Percentiles rank a stretch among this genome's conserved stretches.
These are phyloP conservation scores for Jatropha multifida DNA, from an alignment of 441 rosid genomes.

Conservation along the genomic window DNA sequence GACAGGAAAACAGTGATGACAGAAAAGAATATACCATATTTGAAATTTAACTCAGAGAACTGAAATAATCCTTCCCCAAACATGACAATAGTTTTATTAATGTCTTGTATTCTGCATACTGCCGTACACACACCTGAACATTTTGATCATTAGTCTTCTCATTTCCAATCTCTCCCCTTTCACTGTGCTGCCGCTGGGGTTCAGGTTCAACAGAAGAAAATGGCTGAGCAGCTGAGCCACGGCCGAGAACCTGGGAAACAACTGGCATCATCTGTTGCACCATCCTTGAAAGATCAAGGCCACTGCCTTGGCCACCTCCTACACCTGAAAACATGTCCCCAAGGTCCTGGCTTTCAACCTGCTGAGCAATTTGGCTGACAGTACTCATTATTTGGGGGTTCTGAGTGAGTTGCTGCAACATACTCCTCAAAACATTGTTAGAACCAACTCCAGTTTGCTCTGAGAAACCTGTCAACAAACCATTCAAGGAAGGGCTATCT, in stretches of 20 bases:
- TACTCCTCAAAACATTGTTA: constrained; percentile 71
- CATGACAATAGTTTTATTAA: background rate
- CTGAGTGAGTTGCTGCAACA: constrained; percentile 83
- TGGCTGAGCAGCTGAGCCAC: constrained; percentile 39
- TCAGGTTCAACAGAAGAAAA: constrained; percentile 31
- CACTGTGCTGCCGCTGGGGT: constrained; percentile 32
- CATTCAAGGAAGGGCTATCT: constrained; percentile 67
- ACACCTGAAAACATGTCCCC: constrained; percentile 72
- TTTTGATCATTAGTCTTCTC: constrained; percentile 30
- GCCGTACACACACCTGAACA: constrained; percentile 45
- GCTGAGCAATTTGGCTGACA: constrained; percentile 88
- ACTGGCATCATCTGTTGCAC: constrained; percentile 97
- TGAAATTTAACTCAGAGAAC: background rate
- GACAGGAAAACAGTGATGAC: constrained; percentile 5
- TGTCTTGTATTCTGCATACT: background rate
- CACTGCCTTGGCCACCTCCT: constrained; percentile 61
- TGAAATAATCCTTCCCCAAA: background rate
- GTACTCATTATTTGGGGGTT: constrained; percentile 85
- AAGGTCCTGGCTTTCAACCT: constrained; percentile 71
- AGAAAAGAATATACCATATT: background rate
- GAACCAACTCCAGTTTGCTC: constrained; percentile 81
- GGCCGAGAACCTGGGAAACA: constrained; percentile 78
- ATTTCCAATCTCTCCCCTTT: constrained; percentile 23
- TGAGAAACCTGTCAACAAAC: constrained; percentile 68
- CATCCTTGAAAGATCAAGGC: constrained; percentile 80